Evolutionary conservation across 2,329 filamentous ascomycete genomes (phyloP).

Genomic region (Nothophaeocryptopus gaeumannii): DNA sequence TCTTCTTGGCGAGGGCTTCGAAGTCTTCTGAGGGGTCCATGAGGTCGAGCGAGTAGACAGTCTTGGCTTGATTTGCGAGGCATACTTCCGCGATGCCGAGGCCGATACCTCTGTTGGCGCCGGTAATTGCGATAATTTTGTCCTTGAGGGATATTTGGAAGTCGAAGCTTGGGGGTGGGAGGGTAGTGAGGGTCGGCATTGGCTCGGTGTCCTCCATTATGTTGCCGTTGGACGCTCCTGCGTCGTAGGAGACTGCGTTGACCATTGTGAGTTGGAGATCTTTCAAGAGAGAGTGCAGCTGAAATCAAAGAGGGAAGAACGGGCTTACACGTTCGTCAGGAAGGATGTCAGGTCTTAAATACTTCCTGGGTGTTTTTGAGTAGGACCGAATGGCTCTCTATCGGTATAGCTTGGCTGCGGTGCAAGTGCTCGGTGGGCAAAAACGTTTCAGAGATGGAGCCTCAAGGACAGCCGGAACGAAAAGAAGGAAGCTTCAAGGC

Average conservation of each 20-base stretch:
- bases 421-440: too few relatives aligned
- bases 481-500: too few relatives aligned
- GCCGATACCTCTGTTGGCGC: constrained; percentile 31
- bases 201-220: constrained; percentile 16
- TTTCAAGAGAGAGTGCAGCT: neutral
- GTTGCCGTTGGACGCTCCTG: constrained; percentile 21
- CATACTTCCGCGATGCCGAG: constrained; percentile 34
- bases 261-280: constrained; percentile 22
- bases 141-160: constrained; percentile 46
- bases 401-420: too few relatives aligned
- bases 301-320: too few relatives aligned
- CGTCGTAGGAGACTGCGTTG: constrained; percentile 24
- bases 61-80: constrained; percentile 30
- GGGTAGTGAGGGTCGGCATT: constrained; percentile 39
- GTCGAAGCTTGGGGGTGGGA: constrained; percentile 44
- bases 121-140: constrained; percentile 43
- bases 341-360: too few relatives aligned
- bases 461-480: too few relatives aligned
- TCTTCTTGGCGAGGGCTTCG: constrained; percentile 26
- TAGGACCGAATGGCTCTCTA: neutral
- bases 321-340: too few relatives aligned
- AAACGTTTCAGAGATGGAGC: too few relatives aligned
- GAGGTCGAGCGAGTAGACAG: constrained; percentile 33
- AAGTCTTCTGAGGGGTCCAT: constrained; percentile 33
- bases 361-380: neutral